Percentiles rank a stretch among this genome's conserved stretches.
These are phyloP conservation scores for Heteromeles arbutifolia DNA, from an alignment of 306 rosid genomes.

Conservation along the genomic window DNA sequence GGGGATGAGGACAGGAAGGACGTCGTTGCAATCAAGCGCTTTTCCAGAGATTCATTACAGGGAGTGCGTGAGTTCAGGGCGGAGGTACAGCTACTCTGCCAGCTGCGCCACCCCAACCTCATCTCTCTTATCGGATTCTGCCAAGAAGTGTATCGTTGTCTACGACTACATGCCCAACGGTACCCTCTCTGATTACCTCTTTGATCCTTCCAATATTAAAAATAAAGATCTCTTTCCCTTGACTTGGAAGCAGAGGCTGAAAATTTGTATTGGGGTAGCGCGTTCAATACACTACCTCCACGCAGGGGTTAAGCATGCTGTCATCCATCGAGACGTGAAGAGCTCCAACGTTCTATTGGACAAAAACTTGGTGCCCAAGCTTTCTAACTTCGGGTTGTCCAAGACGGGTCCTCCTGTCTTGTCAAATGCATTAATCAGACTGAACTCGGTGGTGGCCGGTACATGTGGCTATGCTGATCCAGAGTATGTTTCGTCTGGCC, in stretches of 20 bases:
- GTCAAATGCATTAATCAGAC: neutral
- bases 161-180: constrained; percentile 10
- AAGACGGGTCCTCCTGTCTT: neutral
- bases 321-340: neutral
- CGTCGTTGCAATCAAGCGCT: neutral
- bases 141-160: constrained; percentile 4
- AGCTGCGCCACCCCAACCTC: constrained; percentile 6
- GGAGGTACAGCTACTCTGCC: neutral
- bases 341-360: neutral
- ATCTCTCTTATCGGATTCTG: constrained; percentile 12
- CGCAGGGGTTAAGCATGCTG: neutral
- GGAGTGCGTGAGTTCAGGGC: neutral
- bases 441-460: neutral
- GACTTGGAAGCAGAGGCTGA: neutral
- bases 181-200: neutral
- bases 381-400: neutral
- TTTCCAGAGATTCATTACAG: neutral
- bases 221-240: too few species aligned
- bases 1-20: too few species aligned
- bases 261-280: neutral
- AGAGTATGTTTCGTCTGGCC: neutral
- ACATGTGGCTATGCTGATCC: neutral
- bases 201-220: neutral
- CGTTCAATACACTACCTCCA: neutral
- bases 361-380: neutral